These are phyloP conservation scores for Monilinia vaccinii-corymbosi DNA, from an alignment of 2,329 filamentous ascomycete species.

Conservation along the genomic window DNA sequence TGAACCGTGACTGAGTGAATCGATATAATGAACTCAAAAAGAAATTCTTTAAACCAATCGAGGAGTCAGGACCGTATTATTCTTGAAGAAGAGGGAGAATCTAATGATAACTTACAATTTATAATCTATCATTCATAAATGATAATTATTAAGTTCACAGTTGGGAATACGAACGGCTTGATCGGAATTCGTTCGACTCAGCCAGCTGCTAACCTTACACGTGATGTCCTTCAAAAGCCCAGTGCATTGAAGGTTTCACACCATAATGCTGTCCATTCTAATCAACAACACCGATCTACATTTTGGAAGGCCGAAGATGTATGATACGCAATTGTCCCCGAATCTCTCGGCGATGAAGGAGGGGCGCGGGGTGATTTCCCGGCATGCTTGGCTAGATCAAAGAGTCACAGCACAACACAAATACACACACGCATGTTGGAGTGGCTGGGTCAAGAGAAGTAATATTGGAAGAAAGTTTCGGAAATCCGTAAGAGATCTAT, in stretches of 20 bases:
- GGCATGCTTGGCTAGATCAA: too few relatives aligned
- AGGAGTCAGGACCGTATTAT: neutral
- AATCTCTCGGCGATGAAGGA: neutral
- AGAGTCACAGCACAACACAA: neutral
- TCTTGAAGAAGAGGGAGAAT: neutral
- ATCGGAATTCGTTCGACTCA: neutral
- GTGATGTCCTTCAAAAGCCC: too few relatives aligned
- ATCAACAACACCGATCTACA: neutral
- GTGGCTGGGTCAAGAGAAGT: too few relatives aligned
- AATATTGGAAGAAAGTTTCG: neutral
- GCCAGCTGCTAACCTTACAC: neutral
- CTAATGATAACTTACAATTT: neutral
- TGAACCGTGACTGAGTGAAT: neutral
- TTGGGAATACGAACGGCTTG: slow-evolving; percentile 5
- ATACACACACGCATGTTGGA: neutral
- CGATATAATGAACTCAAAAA: neutral
- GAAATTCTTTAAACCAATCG: neutral
- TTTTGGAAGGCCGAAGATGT: neutral
- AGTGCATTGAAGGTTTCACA: slow-evolving; percentile 7
- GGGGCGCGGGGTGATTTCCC: too few relatives aligned
- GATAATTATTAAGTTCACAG: neutral
- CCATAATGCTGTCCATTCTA: neutral
- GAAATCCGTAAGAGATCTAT: neutral
- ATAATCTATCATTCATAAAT: too few relatives aligned
- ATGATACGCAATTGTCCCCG: neutral